A percentile compares a stretch with the other conserved stretches of the same genome.
Conservation (phyloP, 2,329 filamentous ascomycete genomes). For the Albifimbria verrucaria region DNA sequence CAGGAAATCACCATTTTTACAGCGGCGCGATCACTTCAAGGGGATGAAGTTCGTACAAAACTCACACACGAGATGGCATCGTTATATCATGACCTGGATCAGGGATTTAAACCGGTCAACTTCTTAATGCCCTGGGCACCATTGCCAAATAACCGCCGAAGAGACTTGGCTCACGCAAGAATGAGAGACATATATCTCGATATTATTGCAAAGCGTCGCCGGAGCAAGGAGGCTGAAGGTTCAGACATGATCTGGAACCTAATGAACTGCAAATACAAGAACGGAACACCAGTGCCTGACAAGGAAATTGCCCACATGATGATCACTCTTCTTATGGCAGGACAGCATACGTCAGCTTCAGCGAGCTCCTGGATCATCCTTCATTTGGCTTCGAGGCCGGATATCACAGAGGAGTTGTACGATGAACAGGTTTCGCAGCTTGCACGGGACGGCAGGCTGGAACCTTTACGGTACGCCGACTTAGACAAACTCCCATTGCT, state of each 20-base stretch:
- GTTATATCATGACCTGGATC: conserved; percentile 75
- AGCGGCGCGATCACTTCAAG: conserved; percentile 72
- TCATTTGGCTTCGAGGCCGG: conserved; percentile 66
- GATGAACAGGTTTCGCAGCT: conserved; percentile 60
- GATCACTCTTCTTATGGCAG: conserved; percentile 82
- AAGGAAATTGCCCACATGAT: conserved; percentile 80
- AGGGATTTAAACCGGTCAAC: conserved; percentile 75
- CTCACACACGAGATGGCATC: conserved; percentile 70
- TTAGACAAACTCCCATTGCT: conserved; percentile 60
- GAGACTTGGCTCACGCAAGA: conserved; percentile 67
- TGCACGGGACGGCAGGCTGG: conserved; percentile 42
- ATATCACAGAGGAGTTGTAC: conserved; percentile 68
- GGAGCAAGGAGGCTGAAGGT: conserved; percentile 40
- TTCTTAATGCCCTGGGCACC: conserved; percentile 79
- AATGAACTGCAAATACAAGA: conserved; percentile 74
- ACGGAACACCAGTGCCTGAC: conserved; percentile 66
- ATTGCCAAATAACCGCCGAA: conserved; percentile 69
- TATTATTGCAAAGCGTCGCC: conserved; percentile 64
- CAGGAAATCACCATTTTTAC: conserved; percentile 79
- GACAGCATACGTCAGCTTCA: conserved; percentile 76
- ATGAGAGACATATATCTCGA: conserved; percentile 69
- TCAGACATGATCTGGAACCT: conserved; percentile 76
- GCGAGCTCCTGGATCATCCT: conserved; percentile 77
- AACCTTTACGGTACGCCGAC: conserved; percentile 55
- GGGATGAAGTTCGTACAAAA: conserved; percentile 69